These are phyloP conservation scores for Noccaea caerulescens DNA, from an alignment of 345 rosid genomes.

Conservation along the genomic window DNA sequence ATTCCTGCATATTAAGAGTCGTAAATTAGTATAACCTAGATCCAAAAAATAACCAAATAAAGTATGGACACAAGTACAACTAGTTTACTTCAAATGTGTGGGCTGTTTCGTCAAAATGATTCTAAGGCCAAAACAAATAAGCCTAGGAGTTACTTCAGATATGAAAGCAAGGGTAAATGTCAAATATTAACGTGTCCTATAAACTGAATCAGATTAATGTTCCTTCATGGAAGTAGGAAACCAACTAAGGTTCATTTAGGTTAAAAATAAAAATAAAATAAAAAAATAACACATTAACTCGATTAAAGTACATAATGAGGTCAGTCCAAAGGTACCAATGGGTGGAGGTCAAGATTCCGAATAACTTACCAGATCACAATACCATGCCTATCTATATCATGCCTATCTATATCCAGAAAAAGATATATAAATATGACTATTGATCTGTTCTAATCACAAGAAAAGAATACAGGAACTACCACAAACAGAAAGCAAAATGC, in stretches of 20 bases:
- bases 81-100: constrained; percentile 7
- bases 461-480: constrained; percentile 16
- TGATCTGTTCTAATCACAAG: not conserved
- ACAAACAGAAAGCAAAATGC: constrained; percentile 16
- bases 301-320: not conserved
- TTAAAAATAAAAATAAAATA: too few relatives aligned
- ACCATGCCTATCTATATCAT: not conserved
- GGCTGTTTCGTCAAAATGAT: constrained; percentile 1
- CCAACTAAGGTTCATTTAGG: not conserved
- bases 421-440: not conserved
- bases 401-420: constrained; percentile 1
- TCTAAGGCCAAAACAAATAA: constrained; percentile 6
- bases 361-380: constrained; percentile 2
- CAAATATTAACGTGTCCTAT: not conserved
- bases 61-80: constrained; percentile 4
- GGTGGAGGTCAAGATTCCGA: not conserved
- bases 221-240: not conserved
- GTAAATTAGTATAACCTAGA: not conserved
- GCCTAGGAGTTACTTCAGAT: constrained; percentile 13
- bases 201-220: constrained; percentile 1
- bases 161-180: constrained; percentile 18
- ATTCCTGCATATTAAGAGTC: constrained; percentile 51
- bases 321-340: not conserved
- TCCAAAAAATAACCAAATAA: constrained; percentile 2
- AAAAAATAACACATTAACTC: not conserved